Evolutionary conservation across 2,329 filamentous ascomycete genomes (phyloP), one percentile per base, ranked within the genome.

Genomic region (Pseudogymnoascus destructans): DNA sequence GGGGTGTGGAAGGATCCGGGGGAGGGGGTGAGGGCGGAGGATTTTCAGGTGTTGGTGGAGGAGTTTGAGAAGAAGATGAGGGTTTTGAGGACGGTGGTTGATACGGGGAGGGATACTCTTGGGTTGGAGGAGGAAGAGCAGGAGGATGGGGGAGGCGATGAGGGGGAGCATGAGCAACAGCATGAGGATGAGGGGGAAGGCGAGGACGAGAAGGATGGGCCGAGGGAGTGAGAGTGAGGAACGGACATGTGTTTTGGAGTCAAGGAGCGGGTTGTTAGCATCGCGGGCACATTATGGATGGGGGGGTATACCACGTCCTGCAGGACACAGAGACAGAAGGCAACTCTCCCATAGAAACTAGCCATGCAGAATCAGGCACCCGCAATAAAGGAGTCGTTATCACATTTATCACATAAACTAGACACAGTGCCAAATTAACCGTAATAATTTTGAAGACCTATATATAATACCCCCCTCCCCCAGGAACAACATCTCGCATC

Each of bases 11-110:
- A 32, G 57, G 46, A 54, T 30, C 33, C 35, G 55, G 10, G 59
- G 55, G 13, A 58, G 36, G 13, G 57, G 36, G 10, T 62, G 33
- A 62, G 62, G 10, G 66, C 70, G 32, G 77, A 80, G 54, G 77
- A 81, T 59, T 78, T 81, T 59, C 71, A 72, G 2, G 70, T 66
- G 2, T 67, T 85, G 38, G 67, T 81, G 1, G 77, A 78, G 13
- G 77, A 81, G 33, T 85, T 85, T 61, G 76, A 80, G 58, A 73
- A 73, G 60, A 74, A 78, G 46, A 82, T 85, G 79, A 70, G 61
- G 2, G 71, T 80, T 17, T 64, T 85, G 61, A 74, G 74, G 57
- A 77, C 71, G 64, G 75, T 83, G 2, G 75, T 81, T 7, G 74
- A 74, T 77, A 57, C 70, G 71, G 57, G 66, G 69, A 49, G 67